A percentile compares a stretch with the other conserved stretches of the same genome.
Evolutionary conservation across 257 asterid genomes (phyloP).

Genomic region (Ocimum tenuiflorum): DNA sequence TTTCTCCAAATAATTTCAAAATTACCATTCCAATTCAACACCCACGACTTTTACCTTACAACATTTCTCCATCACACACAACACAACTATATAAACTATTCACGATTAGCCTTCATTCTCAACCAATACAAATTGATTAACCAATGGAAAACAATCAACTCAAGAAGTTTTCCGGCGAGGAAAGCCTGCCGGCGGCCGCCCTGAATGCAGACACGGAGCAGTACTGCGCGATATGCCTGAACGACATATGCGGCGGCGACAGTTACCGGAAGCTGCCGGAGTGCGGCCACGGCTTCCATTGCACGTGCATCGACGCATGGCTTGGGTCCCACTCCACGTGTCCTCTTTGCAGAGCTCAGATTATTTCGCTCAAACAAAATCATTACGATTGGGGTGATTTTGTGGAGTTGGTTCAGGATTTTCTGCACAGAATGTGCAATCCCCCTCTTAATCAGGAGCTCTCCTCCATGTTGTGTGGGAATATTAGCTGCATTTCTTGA

Average conservation of each 20-base stretch:
- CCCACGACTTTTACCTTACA: conserved; percentile 10
- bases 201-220: not conserved
- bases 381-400: not conserved
- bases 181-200: conserved; percentile 9
- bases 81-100: not conserved
- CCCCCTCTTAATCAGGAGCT: conserved; percentile 33
- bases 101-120: not conserved
- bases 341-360: conserved; percentile 35
- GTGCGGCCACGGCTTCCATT: conserved; percentile 36
- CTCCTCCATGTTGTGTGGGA: conserved; percentile 23
- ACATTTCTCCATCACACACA: not conserved
- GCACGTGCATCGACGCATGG: conserved; percentile 33
- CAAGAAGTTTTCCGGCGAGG: not conserved
- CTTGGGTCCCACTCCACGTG: conserved; percentile 26
- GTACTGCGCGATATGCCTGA: conserved; percentile 30
- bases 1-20: not conserved
- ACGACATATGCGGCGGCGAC: conserved; percentile 29
- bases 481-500: conserved; percentile 11
- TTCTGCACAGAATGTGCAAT: conserved; percentile 21
- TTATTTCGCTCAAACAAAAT: conserved; percentile 9
- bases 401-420: conserved; percentile 5
- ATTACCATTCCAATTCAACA: not conserved
- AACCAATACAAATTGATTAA: not conserved
- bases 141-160: not conserved
- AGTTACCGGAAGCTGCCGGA: conserved; percentile 25